Base-by-base conservation (phyloP, 306 rosid species). In the Lagenaria siceraria region DNA sequence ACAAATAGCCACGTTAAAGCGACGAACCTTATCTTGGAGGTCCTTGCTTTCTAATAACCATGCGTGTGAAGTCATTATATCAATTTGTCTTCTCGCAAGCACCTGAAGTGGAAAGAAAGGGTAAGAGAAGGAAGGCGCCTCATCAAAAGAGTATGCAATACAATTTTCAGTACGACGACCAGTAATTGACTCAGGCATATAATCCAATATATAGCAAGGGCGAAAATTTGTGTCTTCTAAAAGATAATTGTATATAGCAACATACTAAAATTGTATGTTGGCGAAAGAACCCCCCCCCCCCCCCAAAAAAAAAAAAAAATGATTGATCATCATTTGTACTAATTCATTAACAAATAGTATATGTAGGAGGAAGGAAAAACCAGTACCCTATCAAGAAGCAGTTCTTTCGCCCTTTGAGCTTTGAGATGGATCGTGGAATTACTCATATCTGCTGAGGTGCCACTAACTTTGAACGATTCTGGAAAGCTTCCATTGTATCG, bases 401-500 rank as follows among this genome's bases (percentile, higher is more conserved):
- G 82, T 78, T 92, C 96, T 84, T 92, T 95, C 29, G 90, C 88
- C 83, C 89, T 86, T 75, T 78, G 88, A 68, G 87, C 89, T 81
- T 87, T 83, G 81, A 95, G 85, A 78, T 89, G 89, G 40, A 87
- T 64, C 36, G n/a, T 82, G 35, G 86, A 90, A 78, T 82, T 81
- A 83, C 85, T 88, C 91, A 64, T 86, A 83, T 95, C 93, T 42
- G 97, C 91, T 83, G 85, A 80, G 81, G 84, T 89, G 76, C 99
- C 97, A 46, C 83, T 78, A 48, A 90, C 86, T 87, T 86, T 84
- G 55, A 95, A 60, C 25, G 78, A 73, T 35, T 84, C 84, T 8
- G 99, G 97, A 84, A 95, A 84, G 55, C 80, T 75, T 82, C 99
- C 97, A 77, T 84, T 84, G 69, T 86, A 95, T 92, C 97, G 87